Percentiles rank a stretch among this genome's conserved stretches.
These are phyloP conservation scores for Citrus medica DNA, from an alignment of 345 rosid species.

Conservation along the genomic window DNA sequence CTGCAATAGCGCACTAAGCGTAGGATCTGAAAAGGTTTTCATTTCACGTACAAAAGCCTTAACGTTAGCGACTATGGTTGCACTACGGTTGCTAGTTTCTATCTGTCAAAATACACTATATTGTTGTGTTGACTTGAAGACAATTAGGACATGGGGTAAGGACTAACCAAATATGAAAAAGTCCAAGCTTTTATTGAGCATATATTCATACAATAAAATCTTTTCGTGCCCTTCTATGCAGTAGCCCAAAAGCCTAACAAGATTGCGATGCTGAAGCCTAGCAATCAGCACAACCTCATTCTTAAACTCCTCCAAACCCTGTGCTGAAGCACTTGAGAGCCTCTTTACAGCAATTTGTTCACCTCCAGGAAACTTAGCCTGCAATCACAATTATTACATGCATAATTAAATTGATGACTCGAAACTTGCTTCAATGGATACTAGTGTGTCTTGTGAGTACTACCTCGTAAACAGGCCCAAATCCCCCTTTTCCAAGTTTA, in stretches of 20 bases:
- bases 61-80: neutral
- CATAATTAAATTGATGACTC: neutral
- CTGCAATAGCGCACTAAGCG: constrained; percentile 25
- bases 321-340: constrained; percentile 48
- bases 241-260: constrained; percentile 52
- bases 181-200: constrained; percentile 64
- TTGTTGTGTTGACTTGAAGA: neutral
- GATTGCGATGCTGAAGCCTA: constrained; percentile 58
- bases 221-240: constrained; percentile 44
- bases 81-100: neutral
- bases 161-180: constrained; percentile 49
- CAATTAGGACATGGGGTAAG: neutral
- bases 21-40: constrained; percentile 32
- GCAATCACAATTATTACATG: neutral
- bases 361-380: constrained; percentile 51
- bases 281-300: constrained; percentile 54
- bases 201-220: constrained; percentile 54
- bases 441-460: neutral
- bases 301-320: constrained; percentile 59
- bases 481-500: constrained; percentile 57
- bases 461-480: constrained; percentile 68
- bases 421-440: neutral
- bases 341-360: constrained; percentile 62
- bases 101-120: neutral
- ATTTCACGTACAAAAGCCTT: neutral